Evolutionary conservation across 2,329 filamentous ascomycete species (phyloP).

Genomic region (Xylaria polymorpha): DNA sequence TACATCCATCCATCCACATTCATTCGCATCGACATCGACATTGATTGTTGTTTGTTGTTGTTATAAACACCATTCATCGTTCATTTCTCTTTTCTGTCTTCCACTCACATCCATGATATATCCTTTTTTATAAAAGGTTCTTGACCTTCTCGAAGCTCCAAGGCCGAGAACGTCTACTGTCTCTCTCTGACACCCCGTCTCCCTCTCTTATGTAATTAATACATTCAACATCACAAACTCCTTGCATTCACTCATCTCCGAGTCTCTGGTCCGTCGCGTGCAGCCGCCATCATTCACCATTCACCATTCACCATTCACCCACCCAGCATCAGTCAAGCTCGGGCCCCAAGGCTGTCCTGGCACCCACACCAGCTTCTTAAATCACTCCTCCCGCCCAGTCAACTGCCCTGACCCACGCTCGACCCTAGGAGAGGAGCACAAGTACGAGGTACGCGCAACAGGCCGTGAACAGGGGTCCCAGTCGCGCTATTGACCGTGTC

Average conservation of each 20-base stretch:
- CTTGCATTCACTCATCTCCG: slow-evolving; percentile 18
- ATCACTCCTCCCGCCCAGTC: slow-evolving; percentile 17
- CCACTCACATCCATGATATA: slow-evolving; percentile 9
- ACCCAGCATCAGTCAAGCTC: slow-evolving; percentile 19
- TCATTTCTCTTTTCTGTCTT: slow-evolving; percentile 25
- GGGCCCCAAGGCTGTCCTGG: slow-evolving; percentile 20
- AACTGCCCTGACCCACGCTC: neutral
- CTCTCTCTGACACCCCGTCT: slow-evolving; percentile 3
- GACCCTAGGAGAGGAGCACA: slow-evolving; percentile 17
- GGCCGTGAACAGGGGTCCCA: slow-evolving; percentile 34
- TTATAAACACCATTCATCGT: slow-evolving; percentile 16
- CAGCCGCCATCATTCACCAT: slow-evolving; percentile 20
- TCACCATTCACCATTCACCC: neutral
- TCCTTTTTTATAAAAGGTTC: slow-evolving; percentile 4
- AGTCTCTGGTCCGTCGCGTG: slow-evolving; percentile 24
- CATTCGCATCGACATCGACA: neutral
- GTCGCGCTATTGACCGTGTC: slow-evolving; percentile 46
- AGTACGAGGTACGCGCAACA: slow-evolving; percentile 37
- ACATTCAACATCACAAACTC: neutral
- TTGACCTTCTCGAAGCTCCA: neutral
- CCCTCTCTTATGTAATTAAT: slow-evolving; percentile 25
- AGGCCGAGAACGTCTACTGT: neutral
- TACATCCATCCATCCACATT: neutral
- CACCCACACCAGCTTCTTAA: slow-evolving; percentile 28
- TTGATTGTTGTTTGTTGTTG: slow-evolving; percentile 33